These are phyloP conservation scores for Fraxinus baroniana DNA, from an alignment of 305 asterid genomes.

Conservation along the genomic window DNA sequence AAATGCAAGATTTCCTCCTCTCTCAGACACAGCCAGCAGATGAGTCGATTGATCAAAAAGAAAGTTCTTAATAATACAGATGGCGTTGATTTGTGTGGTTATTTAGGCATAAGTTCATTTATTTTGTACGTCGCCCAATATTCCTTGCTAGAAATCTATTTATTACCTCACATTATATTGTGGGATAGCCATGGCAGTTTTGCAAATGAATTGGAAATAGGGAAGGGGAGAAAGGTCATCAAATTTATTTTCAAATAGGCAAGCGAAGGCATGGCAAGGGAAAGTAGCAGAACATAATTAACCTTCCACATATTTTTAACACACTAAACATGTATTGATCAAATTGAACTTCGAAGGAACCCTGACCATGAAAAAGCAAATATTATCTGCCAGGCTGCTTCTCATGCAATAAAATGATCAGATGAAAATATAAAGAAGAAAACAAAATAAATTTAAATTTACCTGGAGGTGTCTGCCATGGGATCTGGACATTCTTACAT, in stretches of 20 bases:
- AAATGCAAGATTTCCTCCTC: neutral
- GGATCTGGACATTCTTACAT: slow-evolving; percentile 63
- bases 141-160: neutral
- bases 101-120: neutral
- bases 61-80: neutral
- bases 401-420: slow-evolving; percentile 14
- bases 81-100: neutral
- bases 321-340: slow-evolving; percentile 18
- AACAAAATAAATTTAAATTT: slow-evolving; percentile 32
- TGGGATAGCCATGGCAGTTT: neutral
- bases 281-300: neutral
- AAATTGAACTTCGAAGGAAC: slow-evolving; percentile 11
- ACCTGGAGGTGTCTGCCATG: slow-evolving; percentile 87
- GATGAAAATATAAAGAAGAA: slow-evolving; percentile 11
- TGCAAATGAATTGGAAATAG: slow-evolving; percentile 11
- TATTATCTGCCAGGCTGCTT: slow-evolving; percentile 7
- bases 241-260: neutral
- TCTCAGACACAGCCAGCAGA: neutral
- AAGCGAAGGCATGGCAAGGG: slow-evolving; percentile 9
- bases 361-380: slow-evolving; percentile 5
- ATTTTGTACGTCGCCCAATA: neutral
- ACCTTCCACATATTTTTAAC: slow-evolving; percentile 10
- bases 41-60: slow-evolving; percentile 2
- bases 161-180: slow-evolving; percentile 6
- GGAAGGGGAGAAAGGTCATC: neutral